phyloP scores from a whole-genome alignment of 1,139 yeast genomes.

The Zygotorulaspora mrakii region DNA sequence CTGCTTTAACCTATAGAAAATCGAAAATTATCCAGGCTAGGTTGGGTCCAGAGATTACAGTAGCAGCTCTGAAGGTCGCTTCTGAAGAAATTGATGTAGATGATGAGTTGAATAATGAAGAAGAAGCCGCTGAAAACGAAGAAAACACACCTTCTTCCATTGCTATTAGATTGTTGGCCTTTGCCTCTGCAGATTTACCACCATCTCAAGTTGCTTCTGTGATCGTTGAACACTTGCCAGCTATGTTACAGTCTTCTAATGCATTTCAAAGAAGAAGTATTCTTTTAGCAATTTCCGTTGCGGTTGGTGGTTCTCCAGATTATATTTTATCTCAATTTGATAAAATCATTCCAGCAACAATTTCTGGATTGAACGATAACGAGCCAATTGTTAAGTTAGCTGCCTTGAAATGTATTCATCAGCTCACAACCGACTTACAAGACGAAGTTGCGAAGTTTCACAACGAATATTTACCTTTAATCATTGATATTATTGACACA shows the following conservation, averaged over 20 bases:
- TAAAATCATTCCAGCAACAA: constrained; percentile 67
- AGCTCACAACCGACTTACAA: constrained; percentile 78
- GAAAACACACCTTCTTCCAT: constrained; percentile 77
- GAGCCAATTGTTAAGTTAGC: constrained; percentile 77
- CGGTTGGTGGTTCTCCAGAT: constrained; percentile 93
- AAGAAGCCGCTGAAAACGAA: constrained; percentile 88
- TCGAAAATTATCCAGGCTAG: constrained; percentile 59
- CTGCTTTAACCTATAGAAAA: constrained; percentile 70
- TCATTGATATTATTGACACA: constrained; percentile 79
- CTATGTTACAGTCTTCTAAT: constrained; percentile 60
- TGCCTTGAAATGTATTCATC: constrained; percentile 77
- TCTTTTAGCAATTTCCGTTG: constrained; percentile 73
- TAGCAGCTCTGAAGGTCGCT: constrained; percentile 71
- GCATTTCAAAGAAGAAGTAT: constrained; percentile 86
- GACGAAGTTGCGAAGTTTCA: constrained; percentile 81
- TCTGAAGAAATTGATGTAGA: constrained; percentile 74
- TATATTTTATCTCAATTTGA: constrained; percentile 72
- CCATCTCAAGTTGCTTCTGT: constrained; percentile 89
- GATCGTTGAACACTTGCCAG: constrained; percentile 63
- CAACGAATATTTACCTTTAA: constrained; percentile 75
- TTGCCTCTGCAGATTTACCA: constrained; percentile 78
- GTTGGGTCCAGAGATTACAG: constrained; percentile 75
- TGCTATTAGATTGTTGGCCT: constrained; percentile 77
- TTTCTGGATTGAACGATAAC: constrained; percentile 75
- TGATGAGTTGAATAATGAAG: constrained; percentile 71